Base-by-base conservation (phyloP, 495 filamentous ascomycete species). In the Baudoinia panamericana region DNA sequence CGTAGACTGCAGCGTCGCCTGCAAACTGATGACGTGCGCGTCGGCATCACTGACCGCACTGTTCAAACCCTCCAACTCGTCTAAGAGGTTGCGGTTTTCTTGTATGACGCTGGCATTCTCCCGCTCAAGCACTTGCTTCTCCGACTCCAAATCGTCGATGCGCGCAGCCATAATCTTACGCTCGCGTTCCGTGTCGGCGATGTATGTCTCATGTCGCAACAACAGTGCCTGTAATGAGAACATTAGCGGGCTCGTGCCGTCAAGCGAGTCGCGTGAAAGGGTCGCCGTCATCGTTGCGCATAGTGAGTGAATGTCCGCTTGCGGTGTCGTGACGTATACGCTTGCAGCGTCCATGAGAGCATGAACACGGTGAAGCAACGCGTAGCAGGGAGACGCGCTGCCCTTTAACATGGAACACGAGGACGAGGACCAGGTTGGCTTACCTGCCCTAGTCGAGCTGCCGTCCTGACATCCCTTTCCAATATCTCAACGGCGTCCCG, bases 381-480 rank as follows among this genome's bases (percentile, higher is more conserved):
- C 18, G 3, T 22, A 3, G 12, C 22, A 5, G 3, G n/a, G n/a
- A n/a, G n/a, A 37, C 22, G 34, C 22, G 34, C 3, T n/a, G 23
- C 4, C 20, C 5, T 19, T 17, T 5, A 11, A 37, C 34, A n/a
- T 37, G 9, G 7, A 3, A 13, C 22, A 37, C 2, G 11, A 3
- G 7, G 15, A 29, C 6, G 31, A 26, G 25, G 32, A 19, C 36
- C 22, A 10, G 15, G 8, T 20, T 12, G n/a, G 40, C 58, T 47
- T 74, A 92, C 88, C 81, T 94, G 81, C 32, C 88, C 88, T 56
- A 95, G 70, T 45, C 77, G 69, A 24, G 85, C 88, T 10, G 88
- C 88, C 19, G 73, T 82, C 42, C 73, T 72, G 11, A 94, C 80
- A 63, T 95, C 82, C 49, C 76, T 77, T 61, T 97, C 87, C 46